These are phyloP conservation scores for Colletotrichum higginsianum DNA, from an alignment of 2,329 filamentous ascomycete species.

Conservation along the genomic window DNA sequence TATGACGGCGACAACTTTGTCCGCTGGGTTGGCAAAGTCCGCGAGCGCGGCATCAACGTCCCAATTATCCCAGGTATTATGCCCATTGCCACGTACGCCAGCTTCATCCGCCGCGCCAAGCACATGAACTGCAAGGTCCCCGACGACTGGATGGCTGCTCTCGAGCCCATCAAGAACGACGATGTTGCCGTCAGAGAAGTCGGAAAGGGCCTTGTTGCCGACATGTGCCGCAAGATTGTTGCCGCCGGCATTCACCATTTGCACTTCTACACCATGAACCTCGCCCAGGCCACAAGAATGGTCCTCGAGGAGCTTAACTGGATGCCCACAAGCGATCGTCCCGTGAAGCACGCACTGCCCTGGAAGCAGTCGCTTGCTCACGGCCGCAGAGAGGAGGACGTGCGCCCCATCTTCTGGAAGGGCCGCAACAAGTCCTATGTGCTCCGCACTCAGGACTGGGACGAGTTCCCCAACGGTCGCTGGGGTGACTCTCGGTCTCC, in stretches of 20 bases:
- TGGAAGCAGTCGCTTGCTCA: slow-evolving; percentile 96
- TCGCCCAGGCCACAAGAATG: slow-evolving; percentile 94
- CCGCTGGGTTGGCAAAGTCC: slow-evolving; percentile 88
- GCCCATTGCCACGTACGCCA: slow-evolving; percentile 92
- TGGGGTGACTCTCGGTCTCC: slow-evolving; percentile 98
- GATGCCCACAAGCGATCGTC: slow-evolving; percentile 82
- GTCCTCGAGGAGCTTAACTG: slow-evolving; percentile 91
- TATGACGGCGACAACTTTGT: slow-evolving; percentile 98
- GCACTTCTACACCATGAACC: slow-evolving; percentile 99
- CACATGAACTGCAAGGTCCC: slow-evolving; percentile 93
- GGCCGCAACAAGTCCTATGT: slow-evolving; percentile 98
- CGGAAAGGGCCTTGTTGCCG: slow-evolving; percentile 87
- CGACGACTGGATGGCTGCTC: slow-evolving; percentile 81
- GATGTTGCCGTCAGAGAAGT: slow-evolving; percentile 92
- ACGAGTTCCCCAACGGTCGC: slow-evolving; percentile 98
- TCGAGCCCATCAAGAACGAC: slow-evolving; percentile 97
- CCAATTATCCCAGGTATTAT: slow-evolving; percentile 91
- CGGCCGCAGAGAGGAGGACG: slow-evolving; percentile 91
- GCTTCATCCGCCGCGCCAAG: slow-evolving; percentile 89
- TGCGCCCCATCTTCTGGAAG: slow-evolving; percentile 98
- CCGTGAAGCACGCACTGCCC: slow-evolving; percentile 89
- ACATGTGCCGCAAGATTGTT: slow-evolving; percentile 91
- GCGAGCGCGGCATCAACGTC: slow-evolving; percentile 85
- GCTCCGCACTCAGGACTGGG: slow-evolving; percentile 96
- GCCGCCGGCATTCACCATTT: slow-evolving; percentile 87